Evolutionary conservation across 768 basidiomycete species (phyloP).

Genomic region (Termitomyces bulborhizus): DNA sequence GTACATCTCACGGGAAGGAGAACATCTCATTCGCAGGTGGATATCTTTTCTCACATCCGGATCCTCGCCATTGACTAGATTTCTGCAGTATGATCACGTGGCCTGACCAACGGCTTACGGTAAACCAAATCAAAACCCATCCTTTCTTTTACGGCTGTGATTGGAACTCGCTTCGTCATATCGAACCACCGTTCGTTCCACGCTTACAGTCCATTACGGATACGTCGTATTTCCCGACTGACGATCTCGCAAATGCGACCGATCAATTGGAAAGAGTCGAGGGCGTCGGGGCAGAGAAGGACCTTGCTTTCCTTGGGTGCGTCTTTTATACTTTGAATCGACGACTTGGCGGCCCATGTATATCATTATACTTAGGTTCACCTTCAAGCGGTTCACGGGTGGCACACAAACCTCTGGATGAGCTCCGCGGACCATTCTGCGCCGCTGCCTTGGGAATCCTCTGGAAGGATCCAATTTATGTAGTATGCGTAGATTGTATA

Average conservation of each 20-base stretch:
- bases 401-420: constrained; percentile 20
- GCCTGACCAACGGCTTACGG: constrained; percentile 65
- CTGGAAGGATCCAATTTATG: neutral
- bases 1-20: constrained; percentile 86
- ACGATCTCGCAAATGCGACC: constrained; percentile 73
- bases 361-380: constrained; percentile 48
- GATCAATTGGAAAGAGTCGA: constrained; percentile 56
- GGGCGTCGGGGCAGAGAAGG: constrained; percentile 58
- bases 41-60: neutral
- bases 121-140: constrained; percentile 87
- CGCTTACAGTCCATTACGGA: constrained; percentile 88
- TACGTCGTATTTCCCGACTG: constrained; percentile 95
- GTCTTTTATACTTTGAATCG: constrained; percentile 11
- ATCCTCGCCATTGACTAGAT: constrained; percentile 6
- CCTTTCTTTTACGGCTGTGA: constrained; percentile 95
- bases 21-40: constrained; percentile 83
- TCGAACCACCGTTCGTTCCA: constrained; percentile 95
- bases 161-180: constrained; percentile 86
- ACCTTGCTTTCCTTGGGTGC: constrained; percentile 62
- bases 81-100: constrained; percentile 75
- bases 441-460: neutral
- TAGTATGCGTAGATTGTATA: neutral
- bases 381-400: constrained; percentile 71
- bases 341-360: neutral
- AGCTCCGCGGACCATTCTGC: neutral